Evolutionary conservation across 2,329 filamentous ascomycete species (phyloP), one percentile per base, ranked within the genome.

Genomic region (Colletotrichum sp.): DNA sequence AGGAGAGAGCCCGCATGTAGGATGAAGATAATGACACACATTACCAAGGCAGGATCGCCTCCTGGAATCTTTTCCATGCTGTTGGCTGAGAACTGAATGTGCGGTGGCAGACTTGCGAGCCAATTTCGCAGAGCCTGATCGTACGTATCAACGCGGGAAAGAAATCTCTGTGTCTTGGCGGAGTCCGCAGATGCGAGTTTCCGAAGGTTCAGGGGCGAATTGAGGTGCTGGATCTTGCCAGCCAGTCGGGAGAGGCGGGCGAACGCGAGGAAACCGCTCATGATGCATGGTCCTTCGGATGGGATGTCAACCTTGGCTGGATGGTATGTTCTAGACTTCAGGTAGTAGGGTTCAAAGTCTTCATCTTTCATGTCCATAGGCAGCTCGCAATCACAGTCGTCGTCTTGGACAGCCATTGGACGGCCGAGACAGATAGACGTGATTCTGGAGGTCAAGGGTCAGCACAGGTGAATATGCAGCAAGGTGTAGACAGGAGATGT

Each of bases 361-460:
- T 82, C 80, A 55, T 83, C 81, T 21, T 72, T 72, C 15, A 82
- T 34, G 32, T 79, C 77, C 0, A 81, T 71, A 3, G 82, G 81
- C 8, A 83, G 62, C 55, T 81, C 79, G 62, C 81, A 83, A 75
- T 78, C 75, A 34, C 80, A 82, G 66, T 83, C 82, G 24, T 78
- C 77, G 32, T 83, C 82, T 26, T 82, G 87, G 15, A 79, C 80
- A 6, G 80, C 71, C 71, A 79, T 76, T 16, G 82, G 81, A 4
- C 82, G 76, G 8, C 82, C 81, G 2, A 83, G 80, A 36, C 81
- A 82, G 36, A 82, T 80, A 4, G 81, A 83, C 0, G 79, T 79
- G 2, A 79, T 72, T n/a, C 81, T 82, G 32, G 44, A 7, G 44
- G n/a, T 52, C 12, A 13, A 52, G 18, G 4, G 6, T 52, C 6